Evolutionary conservation across 2,329 filamentous ascomycete genomes (phyloP).

Genomic region (Scleromitrula shiraiana): DNA sequence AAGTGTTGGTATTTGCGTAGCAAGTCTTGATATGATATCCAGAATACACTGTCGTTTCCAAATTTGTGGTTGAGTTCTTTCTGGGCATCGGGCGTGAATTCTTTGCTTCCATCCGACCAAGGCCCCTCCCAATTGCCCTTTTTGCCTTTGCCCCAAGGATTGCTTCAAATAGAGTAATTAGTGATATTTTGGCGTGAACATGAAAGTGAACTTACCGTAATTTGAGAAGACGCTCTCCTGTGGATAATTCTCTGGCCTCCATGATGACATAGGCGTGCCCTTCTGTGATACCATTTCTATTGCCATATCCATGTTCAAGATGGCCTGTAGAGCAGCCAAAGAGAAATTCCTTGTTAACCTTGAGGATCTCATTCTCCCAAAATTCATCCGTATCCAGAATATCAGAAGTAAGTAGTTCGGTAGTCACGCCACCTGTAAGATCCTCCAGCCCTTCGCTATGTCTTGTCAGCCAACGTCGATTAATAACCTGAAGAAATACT

Average conservation of each 20-base stretch:
- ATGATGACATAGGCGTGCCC: constrained; percentile 54
- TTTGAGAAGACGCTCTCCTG: constrained; percentile 47
- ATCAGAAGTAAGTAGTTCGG: constrained; percentile 61
- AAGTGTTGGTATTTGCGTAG: constrained; percentile 54
- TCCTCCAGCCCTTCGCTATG: constrained; percentile 45
- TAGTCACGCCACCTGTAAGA: constrained; percentile 61
- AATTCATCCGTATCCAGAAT: constrained; percentile 74
- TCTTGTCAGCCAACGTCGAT: constrained; percentile 6
- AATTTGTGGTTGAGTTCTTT: constrained; percentile 51
- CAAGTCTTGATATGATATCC: constrained; percentile 56
- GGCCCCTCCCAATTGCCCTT: constrained; percentile 53
- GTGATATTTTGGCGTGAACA: background rate
- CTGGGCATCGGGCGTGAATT: constrained; percentile 52
- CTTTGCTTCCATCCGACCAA: constrained; percentile 50
- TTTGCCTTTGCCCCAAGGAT: constrained; percentile 51
- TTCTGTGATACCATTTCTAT: constrained; percentile 50
- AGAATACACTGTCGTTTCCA: constrained; percentile 55
- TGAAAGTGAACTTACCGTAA: constrained; percentile 31
- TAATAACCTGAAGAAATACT: background rate
- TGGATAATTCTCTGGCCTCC: constrained; percentile 45
- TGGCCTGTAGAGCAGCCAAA: constrained; percentile 63
- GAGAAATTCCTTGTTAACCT: constrained; percentile 73
- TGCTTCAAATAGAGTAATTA: constrained; percentile 25
- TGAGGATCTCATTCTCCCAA: constrained; percentile 73
- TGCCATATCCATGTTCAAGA: constrained; percentile 53